A percentile compares a stretch with the other conserved stretches of the same genome.
phyloP scores from a whole-genome alignment of 2,329 filamentous ascomycete genomes.

The Cladosporium sp. region DNA sequence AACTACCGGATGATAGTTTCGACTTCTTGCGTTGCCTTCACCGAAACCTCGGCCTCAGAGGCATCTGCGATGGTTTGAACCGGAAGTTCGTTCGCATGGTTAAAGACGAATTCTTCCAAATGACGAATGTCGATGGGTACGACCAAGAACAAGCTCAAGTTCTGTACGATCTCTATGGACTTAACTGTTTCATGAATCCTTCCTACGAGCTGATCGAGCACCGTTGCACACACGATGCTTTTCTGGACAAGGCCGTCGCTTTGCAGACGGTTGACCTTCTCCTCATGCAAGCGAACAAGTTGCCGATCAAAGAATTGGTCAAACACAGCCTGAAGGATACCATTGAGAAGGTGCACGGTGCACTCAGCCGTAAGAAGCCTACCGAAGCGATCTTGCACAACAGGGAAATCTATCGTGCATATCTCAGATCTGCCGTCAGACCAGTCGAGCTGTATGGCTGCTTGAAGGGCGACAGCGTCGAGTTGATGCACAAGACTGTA shows the following conservation, averaged over 20 bases:
- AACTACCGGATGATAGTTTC: conserved; percentile 66
- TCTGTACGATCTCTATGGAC: conserved; percentile 74
- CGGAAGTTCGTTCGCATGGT: conserved; percentile 87
- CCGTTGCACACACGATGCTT: conserved; percentile 66
- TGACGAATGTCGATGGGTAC: conserved; percentile 73
- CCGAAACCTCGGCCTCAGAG: conserved; percentile 75
- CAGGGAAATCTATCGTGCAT: conserved; percentile 73
- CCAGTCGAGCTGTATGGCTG: conserved; percentile 75
- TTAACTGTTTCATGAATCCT: conserved; percentile 54
- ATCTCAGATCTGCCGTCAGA: conserved; percentile 78
- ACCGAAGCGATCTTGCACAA: conserved; percentile 83
- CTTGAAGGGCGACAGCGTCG: conserved; percentile 70
- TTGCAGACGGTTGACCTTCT: conserved; percentile 80
- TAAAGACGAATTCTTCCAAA: conserved; percentile 75
- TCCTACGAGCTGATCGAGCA: conserved; percentile 58
- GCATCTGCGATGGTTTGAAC: conserved; percentile 78
- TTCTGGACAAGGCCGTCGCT: conserved; percentile 74
- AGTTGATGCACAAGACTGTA: conserved; percentile 64
- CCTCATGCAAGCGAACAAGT: conserved; percentile 71
- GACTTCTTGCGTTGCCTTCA: conserved; percentile 79
- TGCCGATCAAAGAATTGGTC: conserved; percentile 84
- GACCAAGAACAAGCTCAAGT: conserved; percentile 85
- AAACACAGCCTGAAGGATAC: conserved; percentile 87
- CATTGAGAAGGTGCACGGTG: conserved; percentile 89
- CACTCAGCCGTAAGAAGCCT: conserved; percentile 71